phyloP scores from a whole-genome alignment of 805 yeast genomes.

The Metschnikowia lachancei region DNA sequence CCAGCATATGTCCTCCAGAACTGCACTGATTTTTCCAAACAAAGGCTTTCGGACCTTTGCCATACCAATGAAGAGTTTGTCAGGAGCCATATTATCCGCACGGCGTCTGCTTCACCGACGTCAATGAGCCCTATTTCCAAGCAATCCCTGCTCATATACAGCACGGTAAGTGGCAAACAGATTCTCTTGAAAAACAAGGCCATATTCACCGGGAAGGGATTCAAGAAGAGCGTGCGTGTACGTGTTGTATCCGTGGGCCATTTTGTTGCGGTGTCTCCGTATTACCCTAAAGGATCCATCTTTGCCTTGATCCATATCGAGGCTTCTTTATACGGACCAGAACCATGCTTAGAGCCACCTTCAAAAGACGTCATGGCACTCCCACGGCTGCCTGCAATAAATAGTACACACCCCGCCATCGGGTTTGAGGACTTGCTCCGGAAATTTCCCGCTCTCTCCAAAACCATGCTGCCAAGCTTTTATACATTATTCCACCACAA shows the following conservation, averaged over 20 bases:
- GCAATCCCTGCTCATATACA: constrained; percentile 43
- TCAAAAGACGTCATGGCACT: background rate
- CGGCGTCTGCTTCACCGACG: constrained; percentile 22
- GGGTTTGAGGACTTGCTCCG: constrained; percentile 40
- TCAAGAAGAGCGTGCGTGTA: constrained; percentile 43
- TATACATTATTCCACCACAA: constrained; percentile 42
- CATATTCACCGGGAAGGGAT: constrained; percentile 59
- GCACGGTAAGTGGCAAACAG: constrained; percentile 56
- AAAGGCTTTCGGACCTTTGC: constrained; percentile 49
- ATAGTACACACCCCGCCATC: constrained; percentile 4
- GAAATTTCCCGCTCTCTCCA: constrained; percentile 39
- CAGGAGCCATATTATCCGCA: constrained; percentile 56
- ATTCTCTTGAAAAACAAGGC: constrained; percentile 53
- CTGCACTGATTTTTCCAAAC: constrained; percentile 28
- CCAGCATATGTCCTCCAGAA: constrained; percentile 46
- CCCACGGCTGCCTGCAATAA: background rate
- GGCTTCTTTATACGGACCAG: constrained; percentile 22
- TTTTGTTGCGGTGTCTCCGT: constrained; percentile 55
- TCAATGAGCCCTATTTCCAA: constrained; percentile 27
- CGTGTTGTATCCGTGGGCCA: constrained; percentile 46
- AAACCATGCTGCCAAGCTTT: constrained; percentile 39
- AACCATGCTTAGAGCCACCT: background rate
- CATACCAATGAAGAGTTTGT: constrained; percentile 55
- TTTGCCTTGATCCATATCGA: constrained; percentile 60
- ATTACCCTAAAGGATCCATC: constrained; percentile 53